Evolutionary conservation across 2,329 filamentous ascomycete genomes (phyloP).

Genomic region (Diaporthe sp.): DNA sequence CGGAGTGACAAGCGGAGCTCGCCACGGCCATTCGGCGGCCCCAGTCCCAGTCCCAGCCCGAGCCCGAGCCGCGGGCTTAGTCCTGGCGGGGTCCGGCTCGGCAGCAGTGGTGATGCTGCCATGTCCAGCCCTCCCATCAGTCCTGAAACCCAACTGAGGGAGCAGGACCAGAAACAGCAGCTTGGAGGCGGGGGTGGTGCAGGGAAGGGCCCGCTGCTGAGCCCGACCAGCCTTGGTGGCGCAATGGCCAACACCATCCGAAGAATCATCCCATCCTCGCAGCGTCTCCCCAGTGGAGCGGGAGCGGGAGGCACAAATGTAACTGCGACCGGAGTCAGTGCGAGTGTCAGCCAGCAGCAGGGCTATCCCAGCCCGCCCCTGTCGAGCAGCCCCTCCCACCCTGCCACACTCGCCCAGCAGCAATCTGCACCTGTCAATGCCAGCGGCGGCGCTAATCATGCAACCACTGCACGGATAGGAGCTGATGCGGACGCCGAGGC

Average conservation of each 20-base stretch:
- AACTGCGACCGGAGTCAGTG: constrained; percentile 15
- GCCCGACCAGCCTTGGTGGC: constrained; percentile 11
- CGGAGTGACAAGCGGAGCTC: constrained; percentile 58
- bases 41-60: constrained; percentile 25
- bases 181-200: constrained; percentile 27
- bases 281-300: constrained; percentile 40
- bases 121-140: constrained; percentile 45
- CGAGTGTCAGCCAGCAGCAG: constrained; percentile 31
- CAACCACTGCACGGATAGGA: neutral
- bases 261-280: constrained; percentile 49
- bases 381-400: constrained; percentile 42
- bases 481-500: neutral
- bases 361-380: constrained; percentile 52
- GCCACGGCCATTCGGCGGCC: constrained; percentile 36
- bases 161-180: constrained; percentile 40
- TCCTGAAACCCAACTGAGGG: constrained; percentile 42
- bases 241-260: constrained; percentile 45
- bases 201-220: constrained; percentile 29
- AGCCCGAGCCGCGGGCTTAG: constrained; percentile 20
- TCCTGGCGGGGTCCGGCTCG: neutral
- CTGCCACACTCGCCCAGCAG: neutral
- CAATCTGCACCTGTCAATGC: constrained; percentile 28
- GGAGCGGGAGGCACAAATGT: constrained; percentile 6
- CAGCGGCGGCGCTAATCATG: constrained; percentile 15
- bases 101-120: constrained; percentile 15